Percentiles rank a stretch among this genome's conserved stretches.
Evolutionary conservation across 768 basidiomycete species (phyloP).

Genomic region (Calocybe indica): DNA sequence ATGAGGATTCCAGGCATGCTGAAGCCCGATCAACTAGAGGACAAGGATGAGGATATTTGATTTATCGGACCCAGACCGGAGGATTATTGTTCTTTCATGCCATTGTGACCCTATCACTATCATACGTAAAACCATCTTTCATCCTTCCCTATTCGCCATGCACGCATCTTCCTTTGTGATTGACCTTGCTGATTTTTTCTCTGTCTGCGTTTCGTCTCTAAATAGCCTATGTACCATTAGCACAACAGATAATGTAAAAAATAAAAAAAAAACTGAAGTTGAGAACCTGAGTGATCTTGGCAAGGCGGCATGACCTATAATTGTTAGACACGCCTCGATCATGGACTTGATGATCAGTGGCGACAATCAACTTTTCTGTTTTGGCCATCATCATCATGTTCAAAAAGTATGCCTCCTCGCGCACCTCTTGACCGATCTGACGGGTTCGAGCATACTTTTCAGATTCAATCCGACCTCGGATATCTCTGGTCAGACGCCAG

Average conservation of each 20-base stretch:
- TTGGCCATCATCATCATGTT: constrained; percentile 42
- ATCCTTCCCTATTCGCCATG: constrained; percentile 13
- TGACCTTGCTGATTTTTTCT: constrained; percentile 14
- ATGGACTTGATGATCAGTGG: not conserved
- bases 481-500: constrained; percentile 82
- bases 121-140: constrained; percentile 21
- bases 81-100: constrained; percentile 1
- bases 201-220: constrained; percentile 23
- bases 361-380: constrained; percentile 1
- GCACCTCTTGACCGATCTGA: constrained; percentile 4
- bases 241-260: constrained; percentile 33
- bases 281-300: constrained; percentile 1
- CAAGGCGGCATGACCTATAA: not conserved
- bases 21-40: constrained; percentile 91
- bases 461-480: constrained; percentile 76
- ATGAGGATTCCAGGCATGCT: constrained; percentile 97
- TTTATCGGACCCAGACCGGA: constrained; percentile 3
- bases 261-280: constrained; percentile 18
- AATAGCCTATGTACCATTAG: constrained; percentile 37
- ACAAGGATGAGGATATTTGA: constrained; percentile 86
- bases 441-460: constrained; percentile 7
- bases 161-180: constrained; percentile 20
- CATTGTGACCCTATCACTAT: constrained; percentile 13
- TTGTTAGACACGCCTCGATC: not conserved
- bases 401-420: constrained; percentile 53